Base-by-base conservation (phyloP, 108 stramenopile species). In the Fragilariopsis cylindrus region DNA sequence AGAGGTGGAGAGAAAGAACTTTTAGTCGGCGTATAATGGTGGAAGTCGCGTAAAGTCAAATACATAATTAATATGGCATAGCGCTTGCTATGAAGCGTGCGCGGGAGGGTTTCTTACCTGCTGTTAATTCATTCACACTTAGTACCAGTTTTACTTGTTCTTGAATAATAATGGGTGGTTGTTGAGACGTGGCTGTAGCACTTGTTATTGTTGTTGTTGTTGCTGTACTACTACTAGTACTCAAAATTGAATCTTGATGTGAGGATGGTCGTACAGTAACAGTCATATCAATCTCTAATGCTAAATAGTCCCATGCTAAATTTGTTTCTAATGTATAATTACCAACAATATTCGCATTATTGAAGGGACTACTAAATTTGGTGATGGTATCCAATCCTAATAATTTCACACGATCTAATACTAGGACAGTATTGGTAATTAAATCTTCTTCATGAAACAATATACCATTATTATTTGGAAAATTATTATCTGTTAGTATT, bases 311-410 rank as follows among this genome's bases (percentile, higher is more conserved):
- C 86, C 89, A 77, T 13, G 68, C 69, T n/a, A 92, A 56, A 49
- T 58, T 69, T 39, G 84, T 92, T 70, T 83, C 76, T 30, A 89
- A 45, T 2, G 89, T 92, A 58, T 87, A 71, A 6, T 85, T 81
- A 3, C 12, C 46, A n/a, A 43, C 18, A 53, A 0, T 21, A 21
- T 21, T 53, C 64, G 88, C 75, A 16, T 67, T 48, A 46, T 67
- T 48, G 65, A 66, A 52, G 87, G 70, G 16, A 87, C 70, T 21
- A 65, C 87, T 68, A 48, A 92, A 69, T 45, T 63, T 70, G 13
- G 66, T 65, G n/a, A 92, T 76, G 4, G 88, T 79, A 65, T 92
- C 91, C 49, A 92, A 63, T 19, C 91, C 91, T 8, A 76, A 45
- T 7, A 90, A 39, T 43, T 64, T 62, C 43, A 92, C 80, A 2